phyloP scores from a whole-genome alignment of 2,329 filamentous ascomycete genomes.

The Nemania diffusa region DNA sequence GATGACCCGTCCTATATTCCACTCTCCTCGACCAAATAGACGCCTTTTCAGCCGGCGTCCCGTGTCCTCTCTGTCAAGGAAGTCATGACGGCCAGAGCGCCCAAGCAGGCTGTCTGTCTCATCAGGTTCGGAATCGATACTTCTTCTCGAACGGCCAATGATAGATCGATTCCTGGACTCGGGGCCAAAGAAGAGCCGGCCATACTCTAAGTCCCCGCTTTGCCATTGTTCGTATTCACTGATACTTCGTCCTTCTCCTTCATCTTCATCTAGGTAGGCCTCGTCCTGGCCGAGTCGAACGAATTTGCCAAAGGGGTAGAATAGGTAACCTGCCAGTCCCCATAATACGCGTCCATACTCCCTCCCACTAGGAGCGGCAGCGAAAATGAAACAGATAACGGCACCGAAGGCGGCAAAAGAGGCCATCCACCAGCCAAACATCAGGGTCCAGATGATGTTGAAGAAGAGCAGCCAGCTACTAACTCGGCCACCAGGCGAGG shows the following conservation, averaged over 20 bases:
- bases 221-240: conserved; percentile 99
- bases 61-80: conserved; percentile 47
- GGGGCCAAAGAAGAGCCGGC: conserved; percentile 94
- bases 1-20: conserved; percentile 92
- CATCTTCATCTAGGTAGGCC: conserved; percentile 91
- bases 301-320: conserved; percentile 98
- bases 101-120: conserved; percentile 93
- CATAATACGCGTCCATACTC: conserved; percentile 88
- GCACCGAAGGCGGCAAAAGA: conserved; percentile 79
- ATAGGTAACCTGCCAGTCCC: conserved; percentile 85
- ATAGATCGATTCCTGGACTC: conserved; percentile 76
- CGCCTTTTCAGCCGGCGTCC: conserved; percentile 74
- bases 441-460: conserved; percentile 88
- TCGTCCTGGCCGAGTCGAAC: conserved; percentile 94
- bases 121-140: conserved; percentile 83
- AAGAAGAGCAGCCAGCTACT: conserved; percentile 86
- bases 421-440: conserved; percentile 97
- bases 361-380: conserved; percentile 79
- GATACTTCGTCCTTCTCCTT: conserved; percentile 95
- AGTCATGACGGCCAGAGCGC: conserved; percentile 63
- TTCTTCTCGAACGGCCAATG: conserved; percentile 85
- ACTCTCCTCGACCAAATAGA: conserved; percentile 93
- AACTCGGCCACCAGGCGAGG: conserved; percentile 87
- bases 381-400: conserved; percentile 80
- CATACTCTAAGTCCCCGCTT: conserved; percentile 94